phyloP scores from a whole-genome alignment of 805 yeast genomes.

The Ogataea trehaloabstinens region DNA sequence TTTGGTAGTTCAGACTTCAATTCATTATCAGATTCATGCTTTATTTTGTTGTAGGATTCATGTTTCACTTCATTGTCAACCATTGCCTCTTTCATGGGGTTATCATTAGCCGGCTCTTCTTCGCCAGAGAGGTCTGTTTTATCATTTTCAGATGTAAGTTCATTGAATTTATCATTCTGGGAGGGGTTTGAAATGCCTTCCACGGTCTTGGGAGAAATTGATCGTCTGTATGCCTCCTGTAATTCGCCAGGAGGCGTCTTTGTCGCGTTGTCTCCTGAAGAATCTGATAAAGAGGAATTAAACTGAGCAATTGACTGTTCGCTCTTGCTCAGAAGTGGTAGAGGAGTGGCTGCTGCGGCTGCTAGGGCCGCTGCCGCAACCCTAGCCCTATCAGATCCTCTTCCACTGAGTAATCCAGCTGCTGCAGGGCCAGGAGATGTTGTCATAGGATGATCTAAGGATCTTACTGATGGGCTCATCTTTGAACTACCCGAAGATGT shows the following conservation, averaged over 20 bases:
- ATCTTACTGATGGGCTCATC: conserved; percentile 19
- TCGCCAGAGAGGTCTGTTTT: not conserved
- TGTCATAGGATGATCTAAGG: conserved; percentile 22
- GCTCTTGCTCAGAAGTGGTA: conserved; percentile 41
- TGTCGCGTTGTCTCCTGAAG: not conserved
- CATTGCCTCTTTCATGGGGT: not conserved
- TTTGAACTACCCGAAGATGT: conserved; percentile 4
- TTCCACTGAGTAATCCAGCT: conserved; percentile 34
- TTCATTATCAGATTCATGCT: not conserved
- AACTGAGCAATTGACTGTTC: conserved; percentile 8
- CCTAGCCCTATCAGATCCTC: conserved; percentile 47
- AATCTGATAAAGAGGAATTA: not conserved
- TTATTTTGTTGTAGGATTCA: not conserved
- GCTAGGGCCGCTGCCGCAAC: conserved; percentile 85
- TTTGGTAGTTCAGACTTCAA: not conserved
- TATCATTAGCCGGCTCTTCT: not conserved
- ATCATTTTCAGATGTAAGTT: not conserved
- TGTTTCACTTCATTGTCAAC: not conserved
- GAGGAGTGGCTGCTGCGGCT: conserved; percentile 75
- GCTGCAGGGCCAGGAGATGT: conserved; percentile 40
- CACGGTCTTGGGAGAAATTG: not conserved
- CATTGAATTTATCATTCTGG: not conserved
- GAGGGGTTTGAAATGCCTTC: not conserved
- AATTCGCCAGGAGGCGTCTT: not conserved
- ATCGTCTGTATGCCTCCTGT: not conserved